These are phyloP conservation scores for Beauveria sp. DNA, from an alignment of 2,329 filamentous ascomycete species.

Conservation along the genomic window DNA sequence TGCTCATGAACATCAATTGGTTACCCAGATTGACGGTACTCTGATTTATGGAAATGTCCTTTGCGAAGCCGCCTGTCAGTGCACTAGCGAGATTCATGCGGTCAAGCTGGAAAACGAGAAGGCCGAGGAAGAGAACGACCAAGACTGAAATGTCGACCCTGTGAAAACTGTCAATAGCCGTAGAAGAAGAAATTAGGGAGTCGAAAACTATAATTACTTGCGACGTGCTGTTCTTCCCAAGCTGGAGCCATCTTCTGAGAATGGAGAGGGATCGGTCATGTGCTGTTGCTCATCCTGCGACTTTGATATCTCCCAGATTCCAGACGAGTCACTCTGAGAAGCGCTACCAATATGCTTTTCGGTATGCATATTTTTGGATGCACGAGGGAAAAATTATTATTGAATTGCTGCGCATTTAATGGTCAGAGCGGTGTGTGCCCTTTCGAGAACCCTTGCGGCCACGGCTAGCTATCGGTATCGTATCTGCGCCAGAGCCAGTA, in stretches of 20 bases:
- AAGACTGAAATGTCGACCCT: constrained; percentile 37
- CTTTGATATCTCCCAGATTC: neutral
- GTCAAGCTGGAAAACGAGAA: constrained; percentile 45
- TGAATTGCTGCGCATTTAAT: neutral
- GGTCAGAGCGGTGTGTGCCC: neutral
- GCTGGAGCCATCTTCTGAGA: neutral
- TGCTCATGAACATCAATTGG: constrained; percentile 44
- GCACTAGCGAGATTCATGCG: constrained; percentile 46
- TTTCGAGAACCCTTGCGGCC: neutral
- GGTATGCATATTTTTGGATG: neutral
- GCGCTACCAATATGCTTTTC: neutral
- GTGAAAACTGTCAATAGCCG: neutral
- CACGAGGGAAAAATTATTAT: no score
- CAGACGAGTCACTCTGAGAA: neutral
- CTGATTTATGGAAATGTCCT: constrained; percentile 34
- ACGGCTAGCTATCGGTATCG: no score
- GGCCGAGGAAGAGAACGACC: constrained; percentile 39
- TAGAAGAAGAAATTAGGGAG: rapidly evolving
- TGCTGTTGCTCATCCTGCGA: neutral
- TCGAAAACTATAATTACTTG: neutral
- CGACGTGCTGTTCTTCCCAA: neutral
- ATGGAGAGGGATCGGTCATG: neutral
- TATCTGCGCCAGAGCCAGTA: neutral
- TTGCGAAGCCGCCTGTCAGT: constrained; percentile 39
- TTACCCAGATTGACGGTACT: constrained; percentile 45